Evolutionary conservation across 805 yeast species (phyloP).

Genomic region (Nakazawaea holstii): DNA sequence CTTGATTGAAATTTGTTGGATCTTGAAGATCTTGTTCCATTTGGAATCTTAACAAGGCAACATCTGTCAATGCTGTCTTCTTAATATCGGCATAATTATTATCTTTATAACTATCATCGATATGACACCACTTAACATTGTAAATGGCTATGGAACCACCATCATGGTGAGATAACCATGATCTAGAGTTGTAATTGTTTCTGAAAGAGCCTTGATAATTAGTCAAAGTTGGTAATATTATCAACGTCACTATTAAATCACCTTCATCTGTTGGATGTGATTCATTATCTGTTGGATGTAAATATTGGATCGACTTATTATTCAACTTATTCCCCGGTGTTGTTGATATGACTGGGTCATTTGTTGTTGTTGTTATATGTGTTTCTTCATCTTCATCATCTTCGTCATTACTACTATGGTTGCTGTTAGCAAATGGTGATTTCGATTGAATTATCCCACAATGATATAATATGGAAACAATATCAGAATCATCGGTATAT

Average conservation of each 20-base stretch:
- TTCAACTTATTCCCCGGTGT: slow-evolving; percentile 38
- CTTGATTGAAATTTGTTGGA: not conserved
- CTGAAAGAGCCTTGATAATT: slow-evolving; percentile 60
- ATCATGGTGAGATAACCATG: slow-evolving; percentile 70
- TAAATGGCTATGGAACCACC: slow-evolving; percentile 72
- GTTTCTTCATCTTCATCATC: not conserved
- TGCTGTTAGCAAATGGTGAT: slow-evolving; percentile 17
- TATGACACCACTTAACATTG: slow-evolving; percentile 42
- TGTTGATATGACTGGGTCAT: slow-evolving; percentile 26
- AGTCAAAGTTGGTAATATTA: slow-evolving; percentile 66
- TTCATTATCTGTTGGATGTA: slow-evolving; percentile 24
- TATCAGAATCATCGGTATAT: slow-evolving; percentile 91
- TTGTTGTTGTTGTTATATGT: slow-evolving; percentile 18
- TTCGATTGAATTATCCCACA: slow-evolving; percentile 53
- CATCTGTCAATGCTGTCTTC: slow-evolving; percentile 18
- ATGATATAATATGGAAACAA: slow-evolving; percentile 70
- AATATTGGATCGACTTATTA: slow-evolving; percentile 24
- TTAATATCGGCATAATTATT: slow-evolving; percentile 15
- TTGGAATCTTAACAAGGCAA: slow-evolving; percentile 4
- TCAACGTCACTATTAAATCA: slow-evolving; percentile 52
- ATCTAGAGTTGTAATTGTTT: slow-evolving; percentile 67
- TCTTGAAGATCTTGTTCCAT: slow-evolving; percentile 9
- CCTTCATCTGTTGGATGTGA: slow-evolving; percentile 20
- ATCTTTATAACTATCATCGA: slow-evolving; percentile 19
- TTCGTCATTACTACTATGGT: too few relatives aligned